These are phyloP conservation scores for Aspergillus pseudotamarii DNA, from an alignment of 2,329 filamentous ascomycete species.

Conservation along the genomic window DNA sequence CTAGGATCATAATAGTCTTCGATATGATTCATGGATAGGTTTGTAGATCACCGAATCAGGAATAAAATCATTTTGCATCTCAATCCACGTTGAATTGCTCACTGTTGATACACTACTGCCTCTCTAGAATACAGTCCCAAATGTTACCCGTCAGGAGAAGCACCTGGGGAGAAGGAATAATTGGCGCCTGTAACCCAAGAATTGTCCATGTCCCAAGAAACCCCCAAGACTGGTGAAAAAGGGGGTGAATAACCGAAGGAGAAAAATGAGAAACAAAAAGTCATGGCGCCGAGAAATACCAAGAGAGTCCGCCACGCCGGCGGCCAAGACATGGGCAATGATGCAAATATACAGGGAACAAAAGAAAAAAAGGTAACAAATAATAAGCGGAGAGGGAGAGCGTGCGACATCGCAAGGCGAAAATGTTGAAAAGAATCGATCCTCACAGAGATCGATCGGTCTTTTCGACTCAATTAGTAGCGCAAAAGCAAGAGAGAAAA, in stretches of 20 bases:
- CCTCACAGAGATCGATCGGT: slow-evolving; percentile 3
- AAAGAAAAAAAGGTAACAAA: slow-evolving; percentile 14
- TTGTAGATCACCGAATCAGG: not conserved
- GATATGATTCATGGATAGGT: not conserved
- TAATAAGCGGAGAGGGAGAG: slow-evolving; percentile 26
- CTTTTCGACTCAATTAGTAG: slow-evolving; percentile 3
- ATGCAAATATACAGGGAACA: slow-evolving; percentile 38
- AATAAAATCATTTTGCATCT: not conserved
- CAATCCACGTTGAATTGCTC: slow-evolving; percentile 8
- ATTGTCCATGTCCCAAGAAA: slow-evolving; percentile 9
- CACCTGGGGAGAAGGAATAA: slow-evolving; percentile 6
- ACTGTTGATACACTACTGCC: slow-evolving; percentile 6
- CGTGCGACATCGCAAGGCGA: slow-evolving; percentile 5
- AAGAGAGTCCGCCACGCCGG: slow-evolving; percentile 29
- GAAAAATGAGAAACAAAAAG: slow-evolving; percentile 18
- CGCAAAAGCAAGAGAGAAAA: slow-evolving; percentile 12
- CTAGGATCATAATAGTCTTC: not conserved
- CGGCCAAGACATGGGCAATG: slow-evolving; percentile 28
- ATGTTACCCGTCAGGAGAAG: slow-evolving; percentile 3
- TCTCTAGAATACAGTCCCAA: slow-evolving; percentile 18
- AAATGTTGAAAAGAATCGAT: not conserved
- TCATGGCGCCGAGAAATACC: slow-evolving; percentile 39
- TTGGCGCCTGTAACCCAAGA: slow-evolving; percentile 4
- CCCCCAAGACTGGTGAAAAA: slow-evolving; percentile 7
- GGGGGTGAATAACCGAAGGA: slow-evolving; percentile 12